Evolutionary conservation across 805 yeast genomes (phyloP), one percentile per base, ranked within the genome.

Genomic region (Saccharomyces mikatae): DNA sequence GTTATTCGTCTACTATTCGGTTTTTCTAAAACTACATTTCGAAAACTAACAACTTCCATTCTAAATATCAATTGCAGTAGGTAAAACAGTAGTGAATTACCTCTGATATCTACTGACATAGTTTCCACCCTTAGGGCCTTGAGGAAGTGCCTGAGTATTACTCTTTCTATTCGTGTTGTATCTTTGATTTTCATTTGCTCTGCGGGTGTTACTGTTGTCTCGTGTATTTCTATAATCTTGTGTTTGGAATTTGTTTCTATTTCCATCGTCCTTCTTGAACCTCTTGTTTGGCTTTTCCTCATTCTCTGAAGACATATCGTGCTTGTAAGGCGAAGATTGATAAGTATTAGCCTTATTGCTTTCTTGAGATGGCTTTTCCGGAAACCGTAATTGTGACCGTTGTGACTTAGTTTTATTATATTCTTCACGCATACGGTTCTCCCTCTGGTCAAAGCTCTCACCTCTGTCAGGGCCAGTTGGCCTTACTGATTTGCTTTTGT

Each of bases 121-220:
- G 32, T 56, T 56, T 17, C 53, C 48, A 14, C 54, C 56, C 30
- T 57, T 62, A 6, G 68, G 68, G 0, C 68, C 68, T 41, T 64
- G 66, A 6, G 68, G 68, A 6, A 64, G 46, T 3, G 41, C 48
- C 8, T 56, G 56, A 10, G 50, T 55, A 21, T 54, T 52, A 17
- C 52, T 32, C 44, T 53, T 53, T 36, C 44, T 36, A 21, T 36
- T 36, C 31, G 48, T 48, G 30, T 44, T 22, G 30, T 49, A 55
- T 46, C 61, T 57, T n/a, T 54, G 49, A 22, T 26, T 53, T 1
- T 54, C 57, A 21, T 47, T 52, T 28, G 27, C 9, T 41, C 52
- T 52, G 31, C 46, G 47, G 26, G 55, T 41, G 17, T 10, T 10
- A 46, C 11, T 13, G 4, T 10, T 46, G 9, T 46, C 30, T 28